These are phyloP conservation scores for Hymenoscyphus repandus DNA, from an alignment of 2,329 filamentous ascomycete genomes.

Conservation along the genomic window DNA sequence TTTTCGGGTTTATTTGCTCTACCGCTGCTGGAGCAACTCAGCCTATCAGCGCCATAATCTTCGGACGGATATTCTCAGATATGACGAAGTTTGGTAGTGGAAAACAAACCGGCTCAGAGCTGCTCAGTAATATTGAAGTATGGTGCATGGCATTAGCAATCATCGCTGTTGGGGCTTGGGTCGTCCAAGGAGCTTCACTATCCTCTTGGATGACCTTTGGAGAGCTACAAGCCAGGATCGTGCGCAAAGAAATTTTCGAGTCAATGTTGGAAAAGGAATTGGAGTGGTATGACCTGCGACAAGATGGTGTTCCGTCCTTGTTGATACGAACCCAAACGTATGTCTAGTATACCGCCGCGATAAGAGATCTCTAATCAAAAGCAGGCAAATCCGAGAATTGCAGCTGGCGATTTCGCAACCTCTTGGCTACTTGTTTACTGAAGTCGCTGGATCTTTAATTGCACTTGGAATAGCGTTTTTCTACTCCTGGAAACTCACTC, in stretches of 20 bases:
- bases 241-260: constrained; percentile 60
- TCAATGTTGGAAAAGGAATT: constrained; percentile 68
- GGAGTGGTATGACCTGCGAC: constrained; percentile 73
- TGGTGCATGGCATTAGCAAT: constrained; percentile 59
- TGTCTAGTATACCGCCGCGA: constrained; percentile 28
- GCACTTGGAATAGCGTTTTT: constrained; percentile 69
- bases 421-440: constrained; percentile 63
- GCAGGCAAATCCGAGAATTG: constrained; percentile 74
- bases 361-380: constrained; percentile 20
- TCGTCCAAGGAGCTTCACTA: constrained; percentile 63
- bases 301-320: constrained; percentile 67
- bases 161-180: constrained; percentile 61
- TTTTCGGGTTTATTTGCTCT: constrained; percentile 50
- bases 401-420: constrained; percentile 77
- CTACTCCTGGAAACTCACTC: constrained; percentile 77
- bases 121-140: constrained; percentile 50
- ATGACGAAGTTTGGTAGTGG: constrained; percentile 63
- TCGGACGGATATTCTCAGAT: constrained; percentile 69
- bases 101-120: constrained; percentile 39
- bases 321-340: constrained; percentile 70
- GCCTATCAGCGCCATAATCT: constrained; percentile 62
- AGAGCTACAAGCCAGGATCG: constrained; percentile 68
- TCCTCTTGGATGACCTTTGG: constrained; percentile 71
- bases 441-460: constrained; percentile 57
- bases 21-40: constrained; percentile 55